These are phyloP conservation scores for Dictyostelium purpureum DNA, from an alignment of 78 protist species.

Conservation along the genomic window DNA sequence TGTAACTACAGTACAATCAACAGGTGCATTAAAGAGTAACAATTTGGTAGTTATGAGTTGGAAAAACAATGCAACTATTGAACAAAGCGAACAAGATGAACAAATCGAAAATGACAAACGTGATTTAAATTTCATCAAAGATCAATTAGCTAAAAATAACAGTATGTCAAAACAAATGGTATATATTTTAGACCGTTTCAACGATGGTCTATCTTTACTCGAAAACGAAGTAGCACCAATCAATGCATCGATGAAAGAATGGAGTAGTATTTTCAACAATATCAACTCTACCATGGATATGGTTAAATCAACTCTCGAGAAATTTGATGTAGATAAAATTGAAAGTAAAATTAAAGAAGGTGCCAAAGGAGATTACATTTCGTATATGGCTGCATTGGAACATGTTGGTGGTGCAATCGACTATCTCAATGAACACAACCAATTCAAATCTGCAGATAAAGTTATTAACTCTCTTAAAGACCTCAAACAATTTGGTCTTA, in stretches of 20 bases:
- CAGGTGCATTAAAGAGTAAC: slow-evolving; percentile 39
- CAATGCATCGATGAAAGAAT: slow-evolving; percentile 77
- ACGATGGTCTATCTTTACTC: slow-evolving; percentile 22
- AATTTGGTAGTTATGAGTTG: slow-evolving; percentile 39
- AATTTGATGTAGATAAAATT: slow-evolving; percentile 30
- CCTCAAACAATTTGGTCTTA: slow-evolving; percentile 13
- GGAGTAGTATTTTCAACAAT: slow-evolving; percentile 60
- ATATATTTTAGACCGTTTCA: slow-evolving; percentile 42
- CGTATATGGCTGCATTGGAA: slow-evolving; percentile 57
- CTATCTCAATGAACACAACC: not conserved
- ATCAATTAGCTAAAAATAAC: not conserved
- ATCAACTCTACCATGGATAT: slow-evolving; percentile 48
- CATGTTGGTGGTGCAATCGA: slow-evolving; percentile 52
- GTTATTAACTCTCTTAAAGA: slow-evolving; percentile 18
- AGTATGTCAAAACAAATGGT: slow-evolving; percentile 61
- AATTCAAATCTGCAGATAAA: slow-evolving; percentile 41
- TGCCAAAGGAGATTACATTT: slow-evolving; percentile 61
- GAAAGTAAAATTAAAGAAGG: slow-evolving; percentile 60
- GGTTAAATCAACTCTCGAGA: slow-evolving; percentile 11
- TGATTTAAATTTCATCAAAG: slow-evolving; percentile 24
- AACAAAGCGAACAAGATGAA: not conserved
- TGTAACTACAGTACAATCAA: slow-evolving; percentile 33
- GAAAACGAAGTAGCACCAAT: slow-evolving; percentile 64
- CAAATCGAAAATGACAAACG: slow-evolving; percentile 34
- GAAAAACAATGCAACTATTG: slow-evolving; percentile 10